phyloP scores from a whole-genome alignment of 192 early-diverging fungal genomes.

The Gryganskiella cystojenkinii region DNA sequence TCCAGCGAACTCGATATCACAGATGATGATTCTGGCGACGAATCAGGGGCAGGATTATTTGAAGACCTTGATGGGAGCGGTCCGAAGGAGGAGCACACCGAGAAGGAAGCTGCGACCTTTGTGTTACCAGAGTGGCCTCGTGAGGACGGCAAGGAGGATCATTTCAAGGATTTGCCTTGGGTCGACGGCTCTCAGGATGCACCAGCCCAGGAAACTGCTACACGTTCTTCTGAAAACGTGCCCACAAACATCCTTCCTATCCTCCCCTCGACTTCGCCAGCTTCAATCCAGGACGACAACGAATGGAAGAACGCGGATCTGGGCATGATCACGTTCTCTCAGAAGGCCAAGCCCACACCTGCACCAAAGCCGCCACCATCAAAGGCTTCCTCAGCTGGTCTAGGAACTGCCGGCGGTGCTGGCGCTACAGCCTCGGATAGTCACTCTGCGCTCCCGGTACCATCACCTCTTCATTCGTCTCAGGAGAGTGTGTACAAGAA shows the following conservation, averaged over 20 bases:
- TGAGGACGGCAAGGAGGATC: neutral
- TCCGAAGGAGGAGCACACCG: neutral
- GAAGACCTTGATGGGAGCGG: neutral
- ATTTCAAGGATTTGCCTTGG: neutral
- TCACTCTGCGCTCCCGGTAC: slow-evolving; percentile 6
- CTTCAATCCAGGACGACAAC: slow-evolving; percentile 38
- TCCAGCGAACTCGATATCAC: neutral
- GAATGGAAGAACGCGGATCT: slow-evolving; percentile 32
- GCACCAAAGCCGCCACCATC: slow-evolving; percentile 16
- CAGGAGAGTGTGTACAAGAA: slow-evolving; percentile 88
- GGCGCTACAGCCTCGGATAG: slow-evolving; percentile 10
- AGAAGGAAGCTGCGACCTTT: neutral
- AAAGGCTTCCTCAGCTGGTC: slow-evolving; percentile 20
- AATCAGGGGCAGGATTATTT: neutral
- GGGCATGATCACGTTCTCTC: slow-evolving; percentile 39
- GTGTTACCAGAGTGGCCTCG: slow-evolving; percentile 10
- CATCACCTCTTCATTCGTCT: slow-evolving; percentile 47
- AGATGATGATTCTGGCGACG: neutral
- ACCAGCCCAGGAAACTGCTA: slow-evolving; percentile 1
- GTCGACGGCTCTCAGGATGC: neutral
- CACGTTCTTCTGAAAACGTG: neutral
- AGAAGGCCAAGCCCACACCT: slow-evolving; percentile 36
- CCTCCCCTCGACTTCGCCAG: slow-evolving; percentile 32
- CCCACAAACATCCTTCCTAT: slow-evolving; percentile 11
- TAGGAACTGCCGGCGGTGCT: slow-evolving; percentile 17